Evolutionary conservation across 305 asterid species (phyloP), one percentile per base, ranked within the genome.

Genomic region (Rubia balearica): DNA sequence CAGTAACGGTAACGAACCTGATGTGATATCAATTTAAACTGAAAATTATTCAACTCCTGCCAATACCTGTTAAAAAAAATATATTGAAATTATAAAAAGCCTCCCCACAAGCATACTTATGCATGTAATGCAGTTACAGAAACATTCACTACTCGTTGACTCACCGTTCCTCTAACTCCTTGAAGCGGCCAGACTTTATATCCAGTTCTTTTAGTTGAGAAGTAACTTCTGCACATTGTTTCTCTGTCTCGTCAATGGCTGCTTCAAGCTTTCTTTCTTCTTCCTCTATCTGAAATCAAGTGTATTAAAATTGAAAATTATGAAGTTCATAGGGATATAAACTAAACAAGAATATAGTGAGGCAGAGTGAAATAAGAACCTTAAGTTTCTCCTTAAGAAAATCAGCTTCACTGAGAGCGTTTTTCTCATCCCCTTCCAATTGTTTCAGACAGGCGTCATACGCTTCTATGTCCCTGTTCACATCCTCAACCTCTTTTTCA

Each of bases 401-500:
- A 74, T 91, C 99, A 51, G 99, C 77, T 75, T 90, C 98, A 11
- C 87, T 86, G 71, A 95, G 94, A 78, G 89, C 91, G 55, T 82
- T 83, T 77, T 89, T 92, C 56, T 94, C 77, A 77, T 95, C 98
- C 72, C 96, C 98, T 78, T 91, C 97, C 89, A 95, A 69, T 56
- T 89, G 91, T 61, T 90, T 92, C 75, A 95, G 93, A 79, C 99
- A 91, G 41, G 88, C 92, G 78, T 95, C 94, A 62, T 95, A 95
- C 22, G 97, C 97, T 75, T 86, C 78, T 66, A 90, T 83, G 85
- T 95, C 98, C 77, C 84, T 80, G 74, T 83, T 83, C 79, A 89
- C 97, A 83, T 95, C 96, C 82, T 91, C 98, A 73, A 91, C 93
- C 87, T 95, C 99, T 85, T 90, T 95, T 75, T 95, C 99, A 79